Percentiles rank a stretch among this genome's conserved stretches.
Evolutionary conservation across 2,329 filamentous ascomycete species (phyloP).

Genomic region (Fusarium mundagurra): DNA sequence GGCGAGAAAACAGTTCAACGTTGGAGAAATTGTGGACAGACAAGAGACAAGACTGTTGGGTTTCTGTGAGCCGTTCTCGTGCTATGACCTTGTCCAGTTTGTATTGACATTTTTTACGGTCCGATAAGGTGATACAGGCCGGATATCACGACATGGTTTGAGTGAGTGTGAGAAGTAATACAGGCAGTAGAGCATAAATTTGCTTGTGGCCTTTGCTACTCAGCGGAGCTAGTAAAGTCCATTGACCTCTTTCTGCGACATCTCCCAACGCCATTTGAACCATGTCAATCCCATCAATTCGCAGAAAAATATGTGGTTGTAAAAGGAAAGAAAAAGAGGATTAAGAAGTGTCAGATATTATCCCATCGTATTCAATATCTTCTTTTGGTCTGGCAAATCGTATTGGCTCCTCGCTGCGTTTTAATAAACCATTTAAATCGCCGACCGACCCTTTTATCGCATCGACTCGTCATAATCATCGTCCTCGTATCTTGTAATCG

Average conservation of each 20-base stretch:
- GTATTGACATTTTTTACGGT: no score
- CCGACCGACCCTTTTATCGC: background rate
- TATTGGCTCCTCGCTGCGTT: background rate
- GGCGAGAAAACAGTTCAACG: background rate
- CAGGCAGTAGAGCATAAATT: background rate
- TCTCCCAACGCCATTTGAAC: background rate
- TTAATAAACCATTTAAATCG: background rate
- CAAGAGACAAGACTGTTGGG: background rate
- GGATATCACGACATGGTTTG: background rate
- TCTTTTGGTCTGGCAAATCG: background rate
- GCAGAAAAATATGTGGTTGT: fast-evolving
- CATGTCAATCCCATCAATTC: no score
- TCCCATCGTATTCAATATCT: background rate
- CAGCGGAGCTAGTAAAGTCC: background rate
- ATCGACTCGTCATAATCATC: background rate
- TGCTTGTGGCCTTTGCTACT: no score
- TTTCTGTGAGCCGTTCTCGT: background rate
- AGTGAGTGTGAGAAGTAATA: background rate
- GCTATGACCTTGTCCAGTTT: background rate
- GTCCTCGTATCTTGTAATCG: background rate
- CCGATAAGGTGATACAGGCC: background rate
- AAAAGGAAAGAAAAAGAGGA: no score
- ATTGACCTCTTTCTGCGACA: fast-evolving
- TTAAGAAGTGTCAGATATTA: background rate
- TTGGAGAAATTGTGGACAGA: background rate